These are phyloP conservation scores for Macadamia integrifolia DNA, from an alignment of 164 flowering plant species.

Conservation along the genomic window DNA sequence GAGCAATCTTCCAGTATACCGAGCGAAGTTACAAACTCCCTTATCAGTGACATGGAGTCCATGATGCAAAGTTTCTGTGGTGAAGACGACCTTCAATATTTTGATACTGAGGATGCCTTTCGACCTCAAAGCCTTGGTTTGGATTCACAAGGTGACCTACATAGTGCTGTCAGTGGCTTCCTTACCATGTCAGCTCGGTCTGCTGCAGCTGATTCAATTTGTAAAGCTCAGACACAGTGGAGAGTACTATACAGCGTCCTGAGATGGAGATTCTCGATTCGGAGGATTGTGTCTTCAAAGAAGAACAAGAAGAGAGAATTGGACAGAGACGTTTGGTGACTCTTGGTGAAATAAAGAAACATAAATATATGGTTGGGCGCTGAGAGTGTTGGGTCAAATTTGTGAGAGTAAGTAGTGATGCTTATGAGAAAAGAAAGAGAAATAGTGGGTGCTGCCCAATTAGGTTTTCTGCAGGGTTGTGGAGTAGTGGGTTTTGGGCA, in stretches of 20 bases:
- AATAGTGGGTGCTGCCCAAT: not conserved
- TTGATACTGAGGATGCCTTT: conserved; percentile 27
- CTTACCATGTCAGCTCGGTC: conserved; percentile 13
- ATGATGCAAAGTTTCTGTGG: conserved; percentile 32
- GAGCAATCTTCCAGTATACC: conserved; percentile 31
- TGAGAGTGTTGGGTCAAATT: no score
- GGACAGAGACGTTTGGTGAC: not conserved
- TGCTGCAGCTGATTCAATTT: conserved; percentile 17
- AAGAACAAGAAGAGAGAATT: conserved; percentile 8
- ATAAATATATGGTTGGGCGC: no score
- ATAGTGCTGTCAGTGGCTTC: conserved; percentile 40
- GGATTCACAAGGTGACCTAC: conserved; percentile 42
- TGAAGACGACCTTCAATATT: conserved; percentile 38
- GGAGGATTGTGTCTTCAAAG: conserved; percentile 24
- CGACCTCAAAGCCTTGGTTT: conserved; percentile 24
- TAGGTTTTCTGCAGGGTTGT: conserved; percentile 4
- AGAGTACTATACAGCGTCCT: conserved; percentile 38
- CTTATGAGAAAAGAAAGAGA: no score
- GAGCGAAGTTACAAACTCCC: conserved; percentile 14
- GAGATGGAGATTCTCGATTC: conserved; percentile 33
- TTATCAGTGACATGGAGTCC: conserved; percentile 33
- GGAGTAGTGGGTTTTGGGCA: not conserved
- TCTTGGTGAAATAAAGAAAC: not conserved
- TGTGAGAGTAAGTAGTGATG: no score
- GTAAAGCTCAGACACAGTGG: conserved; percentile 46